Base-by-base conservation (phyloP, 2,329 filamentous ascomycete species). In the Setomelanomma holmii region DNA sequence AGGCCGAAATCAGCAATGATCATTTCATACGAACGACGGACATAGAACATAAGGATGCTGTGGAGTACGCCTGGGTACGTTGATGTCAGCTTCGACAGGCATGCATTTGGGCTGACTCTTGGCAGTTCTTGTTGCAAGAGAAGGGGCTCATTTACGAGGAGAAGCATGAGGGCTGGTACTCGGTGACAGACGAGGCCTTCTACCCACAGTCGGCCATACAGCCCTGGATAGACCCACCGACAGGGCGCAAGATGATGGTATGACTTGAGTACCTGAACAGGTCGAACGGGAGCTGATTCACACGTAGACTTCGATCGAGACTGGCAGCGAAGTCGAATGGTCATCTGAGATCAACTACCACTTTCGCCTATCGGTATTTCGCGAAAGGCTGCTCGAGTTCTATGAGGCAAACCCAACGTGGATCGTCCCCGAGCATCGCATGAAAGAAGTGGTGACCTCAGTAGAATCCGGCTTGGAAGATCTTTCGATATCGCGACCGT, bases 91-190 rank as follows among this genome's bases (percentile, higher is more conserved):
- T 17, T 12, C 41, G 45, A 55, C 34, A 40, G 17, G 8, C n/a
- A 30, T 12, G 20, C 21, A 45, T 7, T 27, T 38, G 45, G 39
- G 59, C 68, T 73, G 61, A 73, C 56, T 24, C 49, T 41, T 12
- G 21, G 52, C 60, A 84, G 81, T 82, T 85, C 60, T 82, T 92
- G 72, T 80, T 99, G 53, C 83, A 88, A 66, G 86, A 92, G 48
- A 81, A 84, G 40, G 89, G 89, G 7, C 87, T 89, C 55, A 88
- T 98, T 47, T 97, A 97, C 76, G 86, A 89, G 67, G 86, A 86
- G 10, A 91, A 89, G 63, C 95, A 98, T 66, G 86, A 91, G 70
- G 95, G 95, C 1, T 99, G 95, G 95, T 99, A 99, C 74, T 95
- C 90, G 49, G 89, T 99, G 47, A 92, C 90, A 72, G 95, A 99